Conservation (phyloP, 169 alveolate genomes). For the Pseudocohnilembus persalinus region DNA sequence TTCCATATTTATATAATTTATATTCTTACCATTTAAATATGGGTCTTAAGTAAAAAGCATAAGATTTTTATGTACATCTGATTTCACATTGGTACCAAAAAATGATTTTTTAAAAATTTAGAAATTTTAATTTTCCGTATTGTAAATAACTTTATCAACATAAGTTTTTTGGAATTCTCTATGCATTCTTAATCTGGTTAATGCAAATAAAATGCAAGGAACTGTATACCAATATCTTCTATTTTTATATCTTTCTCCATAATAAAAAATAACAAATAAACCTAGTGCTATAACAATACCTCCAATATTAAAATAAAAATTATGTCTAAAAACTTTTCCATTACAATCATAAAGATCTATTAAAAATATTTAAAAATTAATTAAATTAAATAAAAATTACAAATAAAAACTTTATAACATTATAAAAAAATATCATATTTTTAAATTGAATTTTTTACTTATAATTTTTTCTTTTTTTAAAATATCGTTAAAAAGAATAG, state of each 20-base stretch:
- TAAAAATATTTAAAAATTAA: background rate
- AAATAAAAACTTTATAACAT: no score
- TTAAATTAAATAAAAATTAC: background rate
- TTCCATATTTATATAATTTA: slow-evolving; percentile 43
- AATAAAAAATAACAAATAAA: slow-evolving; percentile 9
- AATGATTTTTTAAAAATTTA: slow-evolving; percentile 21
- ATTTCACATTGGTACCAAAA: background rate
- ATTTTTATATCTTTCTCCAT: slow-evolving; percentile 12
- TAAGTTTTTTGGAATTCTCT: slow-evolving; percentile 22
- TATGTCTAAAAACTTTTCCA: slow-evolving; percentile 19
- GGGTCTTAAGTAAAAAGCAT: slow-evolving; percentile 33
- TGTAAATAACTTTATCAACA: slow-evolving; percentile 35
- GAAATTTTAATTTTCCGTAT: slow-evolving; percentile 19
- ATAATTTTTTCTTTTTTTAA: slow-evolving; percentile 18
- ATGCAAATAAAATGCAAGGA: background rate
- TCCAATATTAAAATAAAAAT: slow-evolving; percentile 7
- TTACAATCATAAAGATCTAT: slow-evolving; percentile 2
- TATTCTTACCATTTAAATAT: slow-evolving; percentile 22
- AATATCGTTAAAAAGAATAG: slow-evolving; percentile 36
- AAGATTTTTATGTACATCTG: background rate
- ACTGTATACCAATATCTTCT: background rate
- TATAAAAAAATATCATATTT: no score
- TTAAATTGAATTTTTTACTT: no score
- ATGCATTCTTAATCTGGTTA: slow-evolving; percentile 7
- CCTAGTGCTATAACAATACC: background rate